Evolutionary conservation across 2,329 filamentous ascomycete genomes (phyloP), one percentile per base, ranked within the genome.

Genomic region (Endoconidiophora laricicola): DNA sequence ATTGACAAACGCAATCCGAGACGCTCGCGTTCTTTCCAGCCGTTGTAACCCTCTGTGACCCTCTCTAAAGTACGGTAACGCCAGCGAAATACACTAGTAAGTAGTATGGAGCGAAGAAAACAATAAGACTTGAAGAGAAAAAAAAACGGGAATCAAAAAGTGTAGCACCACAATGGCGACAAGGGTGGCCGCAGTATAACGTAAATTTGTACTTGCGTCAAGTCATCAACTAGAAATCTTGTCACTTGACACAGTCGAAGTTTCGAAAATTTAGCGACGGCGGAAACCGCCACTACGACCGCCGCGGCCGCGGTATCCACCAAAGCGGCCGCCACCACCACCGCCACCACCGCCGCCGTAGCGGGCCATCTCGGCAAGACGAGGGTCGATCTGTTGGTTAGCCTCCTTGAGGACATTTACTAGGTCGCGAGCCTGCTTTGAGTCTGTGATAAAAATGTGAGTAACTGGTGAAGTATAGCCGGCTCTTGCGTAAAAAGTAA

Each of bases 361-460:
- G 66, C 91, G 84, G 59, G 79, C 81, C 91, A 98, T 96, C 74
- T 98, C 91, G 56, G 81, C 79, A 56, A 98, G 82, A 66, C 87
- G 83, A 62, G 91, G 91, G 62, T 96, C 91, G 66, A 98, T 88
- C 69, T 93, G 83, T 73, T 98, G 91, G 74, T 96, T 96, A 58
- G 91, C 88, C 70, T 98, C 91, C 63, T 81, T 81, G 59, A 98
- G 82, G 60, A 98, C 86, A 60, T 77, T 76, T 60, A 98, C 81
- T 63, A 98, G 81, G 70, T 98, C 91, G 76, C 91, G 90, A 69
- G 91, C 90, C 79, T 91, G 85, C 73, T 90, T 91, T 61, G 83
- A 78, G 70, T 91, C 85, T 88, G 49, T 2, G 23, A 9, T 12
- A n/a, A 20, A 6, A 24, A 39, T 55, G 63, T 73, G 61, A 71